These are phyloP conservation scores for Cryptococcus sp. DNA, from an alignment of 1,284 basidiomycete genomes.

Conservation along the genomic window DNA sequence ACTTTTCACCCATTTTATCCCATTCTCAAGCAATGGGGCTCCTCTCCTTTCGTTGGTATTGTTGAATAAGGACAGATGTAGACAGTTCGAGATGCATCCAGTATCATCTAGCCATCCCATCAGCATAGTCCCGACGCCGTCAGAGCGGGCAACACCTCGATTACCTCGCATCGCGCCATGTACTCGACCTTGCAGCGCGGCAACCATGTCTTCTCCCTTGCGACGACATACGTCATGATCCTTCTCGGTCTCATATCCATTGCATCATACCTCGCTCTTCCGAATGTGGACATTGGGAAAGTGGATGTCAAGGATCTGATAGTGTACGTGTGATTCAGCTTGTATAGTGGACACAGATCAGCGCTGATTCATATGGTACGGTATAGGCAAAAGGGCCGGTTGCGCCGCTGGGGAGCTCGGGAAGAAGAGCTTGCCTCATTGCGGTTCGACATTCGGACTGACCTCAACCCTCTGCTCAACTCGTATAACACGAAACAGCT, in stretches of 20 bases:
- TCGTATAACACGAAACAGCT: slow-evolving; percentile 56
- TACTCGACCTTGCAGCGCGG: slow-evolving; percentile 50
- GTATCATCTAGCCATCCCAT: neutral
- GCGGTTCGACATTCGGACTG: slow-evolving; percentile 51
- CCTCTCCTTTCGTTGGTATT: neutral
- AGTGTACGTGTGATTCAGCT: slow-evolving; percentile 38
- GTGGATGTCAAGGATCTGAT: slow-evolving; percentile 49
- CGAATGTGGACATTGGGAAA: slow-evolving; percentile 35
- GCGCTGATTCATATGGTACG: neutral
- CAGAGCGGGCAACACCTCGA: neutral
- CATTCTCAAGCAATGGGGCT: neutral
- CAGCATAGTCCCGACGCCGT: neutral
- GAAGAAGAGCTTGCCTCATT: slow-evolving; percentile 50
- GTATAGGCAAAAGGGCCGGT: slow-evolving; percentile 40
- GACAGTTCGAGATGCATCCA: neutral
- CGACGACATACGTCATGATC: slow-evolving; percentile 51
- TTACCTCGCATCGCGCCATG: slow-evolving; percentile 34
- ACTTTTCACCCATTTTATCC: slow-evolving; percentile 25
- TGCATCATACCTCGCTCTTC: slow-evolving; percentile 43
- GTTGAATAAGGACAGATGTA: neutral
- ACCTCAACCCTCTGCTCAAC: slow-evolving; percentile 51
- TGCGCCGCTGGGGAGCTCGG: slow-evolving; percentile 38
- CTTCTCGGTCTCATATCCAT: slow-evolving; percentile 51
- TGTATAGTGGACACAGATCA: neutral
- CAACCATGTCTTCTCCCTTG: slow-evolving; percentile 51